Evolutionary conservation across 2,329 filamentous ascomycete species (phyloP).

Genomic region (Colletotrichum kahawae): DNA sequence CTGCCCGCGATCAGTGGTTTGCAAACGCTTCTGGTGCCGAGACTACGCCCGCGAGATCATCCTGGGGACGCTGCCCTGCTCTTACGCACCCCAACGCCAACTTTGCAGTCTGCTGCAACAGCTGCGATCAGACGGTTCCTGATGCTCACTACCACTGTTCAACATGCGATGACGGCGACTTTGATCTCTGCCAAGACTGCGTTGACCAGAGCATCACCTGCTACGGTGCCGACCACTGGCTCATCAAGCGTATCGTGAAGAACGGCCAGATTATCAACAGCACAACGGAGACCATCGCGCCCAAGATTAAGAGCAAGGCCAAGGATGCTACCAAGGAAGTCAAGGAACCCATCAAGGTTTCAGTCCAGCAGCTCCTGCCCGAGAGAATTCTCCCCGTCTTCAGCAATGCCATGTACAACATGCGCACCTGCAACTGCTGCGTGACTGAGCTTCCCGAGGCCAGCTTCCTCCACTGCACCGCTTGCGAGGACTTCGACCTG

Average conservation of each 20-base stretch:
- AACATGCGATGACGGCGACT: constrained; percentile 91
- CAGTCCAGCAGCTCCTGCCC: background rate
- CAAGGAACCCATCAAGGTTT: constrained; percentile 19
- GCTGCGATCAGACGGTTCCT: constrained; percentile 79
- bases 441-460: constrained; percentile 73
- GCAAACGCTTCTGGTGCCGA: constrained; percentile 24
- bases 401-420: constrained; percentile 29
- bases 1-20: constrained; percentile 36
- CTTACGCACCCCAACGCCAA: constrained; percentile 35
- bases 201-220: constrained; percentile 79
- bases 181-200: constrained; percentile 86
- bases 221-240: constrained; percentile 81
- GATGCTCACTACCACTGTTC: constrained; percentile 93
- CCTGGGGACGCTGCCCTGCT: constrained; percentile 11
- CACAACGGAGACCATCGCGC: constrained; percentile 79
- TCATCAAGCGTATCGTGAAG: constrained; percentile 87
- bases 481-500: constrained; percentile 90
- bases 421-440: constrained; percentile 74
- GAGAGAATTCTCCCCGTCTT: background rate
- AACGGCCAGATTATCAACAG: constrained; percentile 83
- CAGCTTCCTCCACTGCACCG: constrained; percentile 83
- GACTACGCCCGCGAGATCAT: background rate
- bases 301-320: constrained; percentile 56
- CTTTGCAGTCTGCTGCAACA: constrained; percentile 94
- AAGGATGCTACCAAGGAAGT: constrained; percentile 27